phyloP scores from a whole-genome alignment of 176 grass and related monocot genomes.

The Oryza rufipogon region DNA sequence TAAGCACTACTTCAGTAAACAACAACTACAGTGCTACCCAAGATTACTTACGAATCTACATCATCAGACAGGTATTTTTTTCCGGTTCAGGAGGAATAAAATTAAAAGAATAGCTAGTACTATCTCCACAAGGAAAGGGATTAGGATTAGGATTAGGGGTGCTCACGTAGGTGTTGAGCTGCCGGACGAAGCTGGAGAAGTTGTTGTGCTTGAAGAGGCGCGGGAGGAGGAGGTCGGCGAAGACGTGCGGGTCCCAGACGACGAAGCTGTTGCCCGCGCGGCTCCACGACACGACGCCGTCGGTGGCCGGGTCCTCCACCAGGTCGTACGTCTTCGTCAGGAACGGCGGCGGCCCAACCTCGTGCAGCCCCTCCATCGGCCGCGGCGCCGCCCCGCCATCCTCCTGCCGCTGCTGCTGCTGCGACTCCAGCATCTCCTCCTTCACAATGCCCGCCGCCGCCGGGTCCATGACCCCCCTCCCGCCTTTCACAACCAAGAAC shows the following conservation, averaged over 20 bases:
- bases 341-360: slow-evolving; percentile 71
- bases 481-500: background rate
- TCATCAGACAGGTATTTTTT: no score
- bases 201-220: slow-evolving; percentile 86
- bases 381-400: slow-evolving; percentile 22
- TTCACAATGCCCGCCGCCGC: slow-evolving; percentile 49
- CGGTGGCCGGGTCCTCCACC: slow-evolving; percentile 63
- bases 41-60: no score
- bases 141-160: background rate
- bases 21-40: no score
- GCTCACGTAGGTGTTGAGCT: slow-evolving; percentile 91
- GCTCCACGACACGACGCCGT: slow-evolving; percentile 71
- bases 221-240: slow-evolving; percentile 65
- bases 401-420: background rate
- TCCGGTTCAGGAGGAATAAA: no score
- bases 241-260: slow-evolving; percentile 78
- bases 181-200: slow-evolving; percentile 88
- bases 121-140: background rate
- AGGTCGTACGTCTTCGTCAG: slow-evolving; percentile 87
- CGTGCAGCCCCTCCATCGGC: slow-evolving; percentile 76
- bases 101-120: no score
- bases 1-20: no score
- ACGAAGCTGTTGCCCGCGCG: slow-evolving; percentile 68
- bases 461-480: slow-evolving; percentile 39
- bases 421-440: slow-evolving; percentile 53